These are phyloP conservation scores for Trametes sanguinea DNA, from an alignment of 768 basidiomycete species.

Conservation along the genomic window DNA sequence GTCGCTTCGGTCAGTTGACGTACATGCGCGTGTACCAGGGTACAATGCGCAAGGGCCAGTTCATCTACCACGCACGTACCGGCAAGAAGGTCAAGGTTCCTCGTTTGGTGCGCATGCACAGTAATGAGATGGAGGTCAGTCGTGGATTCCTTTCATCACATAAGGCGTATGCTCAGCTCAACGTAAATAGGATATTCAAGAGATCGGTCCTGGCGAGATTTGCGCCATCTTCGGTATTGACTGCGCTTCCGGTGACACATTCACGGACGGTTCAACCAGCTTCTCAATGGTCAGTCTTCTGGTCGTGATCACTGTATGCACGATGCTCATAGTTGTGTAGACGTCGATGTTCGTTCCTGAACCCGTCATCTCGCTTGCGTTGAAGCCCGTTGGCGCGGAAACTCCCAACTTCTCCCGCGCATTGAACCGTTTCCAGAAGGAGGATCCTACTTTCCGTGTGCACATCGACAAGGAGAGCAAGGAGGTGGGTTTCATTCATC, in stretches of 20 bases:
- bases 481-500: constrained; percentile 56
- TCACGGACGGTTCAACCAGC: constrained; percentile 87
- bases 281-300: constrained; percentile 78
- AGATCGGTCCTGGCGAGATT: constrained; percentile 96
- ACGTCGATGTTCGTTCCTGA: constrained; percentile 99
- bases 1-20: constrained; percentile 93
- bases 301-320: neutral
- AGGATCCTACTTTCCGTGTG: constrained; percentile 98
- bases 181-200: constrained; percentile 76
- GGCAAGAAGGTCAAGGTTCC: constrained; percentile 98
- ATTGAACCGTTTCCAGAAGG: constrained; percentile 96
- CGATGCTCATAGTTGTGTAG: constrained; percentile 40
- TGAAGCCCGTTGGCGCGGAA: constrained; percentile 90
- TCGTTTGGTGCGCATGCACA: constrained; percentile 95
- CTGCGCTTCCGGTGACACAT: constrained; percentile 96
- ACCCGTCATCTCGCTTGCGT: constrained; percentile 93
- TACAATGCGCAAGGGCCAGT: constrained; percentile 78
- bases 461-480: constrained; percentile 93
- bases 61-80: constrained; percentile 89
- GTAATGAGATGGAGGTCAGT: constrained; percentile 96
- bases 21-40: constrained; percentile 99
- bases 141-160: no score
- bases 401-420: constrained; percentile 97
- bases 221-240: constrained; percentile 99
- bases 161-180: neutral